Base-by-base conservation (phyloP, 208 protist species). In the Leishmania arabica region DNA sequence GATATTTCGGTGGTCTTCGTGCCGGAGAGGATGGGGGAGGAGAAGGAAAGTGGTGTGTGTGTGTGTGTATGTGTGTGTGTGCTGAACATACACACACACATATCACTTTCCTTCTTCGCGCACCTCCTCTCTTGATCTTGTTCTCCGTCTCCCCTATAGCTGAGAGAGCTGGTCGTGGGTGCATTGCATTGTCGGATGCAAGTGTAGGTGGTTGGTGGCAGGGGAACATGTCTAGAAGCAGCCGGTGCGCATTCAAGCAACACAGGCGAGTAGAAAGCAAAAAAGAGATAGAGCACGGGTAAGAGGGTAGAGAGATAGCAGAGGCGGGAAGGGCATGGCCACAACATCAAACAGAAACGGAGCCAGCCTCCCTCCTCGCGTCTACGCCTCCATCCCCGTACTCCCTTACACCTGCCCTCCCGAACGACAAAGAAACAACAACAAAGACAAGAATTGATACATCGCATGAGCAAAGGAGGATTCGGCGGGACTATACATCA, bases 401-500 rank as follows among this genome's bases (percentile, higher is more conserved):
- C 68, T 3, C 65, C 65, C 65, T 42, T 15, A 71, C 65, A 27
- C 68, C 15, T 13, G 27, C 45, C 31, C 31, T 27, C 24, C 27
- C 68, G n/a, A 53, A 49, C 40, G 24, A 49, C 37, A 9, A 37
- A 31, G 54, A 34, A 21, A 49, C 54, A 34, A 1, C 54, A 37
- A 5, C 37, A 40, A 40, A 1, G 3, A 40, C 1, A 53, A 73
- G 27, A 51, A 19, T 53, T 54, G 8, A 73, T 73, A 73, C 68
- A 73, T 54, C 42, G 15, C 40, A 73, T 45, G 45, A 73, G 13
- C 17, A n/a, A 47, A 49, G 65, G 45, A 53, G 2, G 27, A 73
- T 6, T 73, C 9, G 11, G 40, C 21, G 45, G 24, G 42, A 45
- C 68, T 73, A 73, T 73, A 73, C 68, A 73, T 73, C 42, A 73